Evolutionary conservation across 306 rosid species (phyloP).

Genomic region (Lablab purpureus): DNA sequence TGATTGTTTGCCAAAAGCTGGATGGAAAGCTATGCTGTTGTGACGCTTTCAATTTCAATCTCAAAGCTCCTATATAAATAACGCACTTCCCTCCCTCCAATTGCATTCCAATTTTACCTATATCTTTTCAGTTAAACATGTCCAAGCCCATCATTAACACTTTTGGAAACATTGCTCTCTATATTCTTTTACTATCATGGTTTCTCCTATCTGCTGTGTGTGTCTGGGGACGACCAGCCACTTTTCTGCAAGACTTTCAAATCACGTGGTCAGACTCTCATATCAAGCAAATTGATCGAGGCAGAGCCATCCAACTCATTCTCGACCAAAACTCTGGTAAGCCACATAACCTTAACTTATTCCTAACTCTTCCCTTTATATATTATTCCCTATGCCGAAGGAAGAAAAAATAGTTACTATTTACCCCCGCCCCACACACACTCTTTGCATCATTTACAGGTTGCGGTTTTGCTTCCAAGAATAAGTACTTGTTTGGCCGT

Average conservation of each 20-base stretch:
- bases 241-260: constrained; percentile 25
- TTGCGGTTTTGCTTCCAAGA: constrained; percentile 86
- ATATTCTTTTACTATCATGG: constrained; percentile 2
- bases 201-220: not conserved
- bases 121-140: not conserved
- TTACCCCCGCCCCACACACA: not conserved
- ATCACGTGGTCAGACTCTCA: constrained; percentile 13
- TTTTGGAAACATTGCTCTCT: not conserved
- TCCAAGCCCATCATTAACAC: not conserved
- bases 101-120: not conserved
- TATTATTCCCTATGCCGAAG: not conserved
- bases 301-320: constrained; percentile 25
- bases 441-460: constrained; percentile 54
- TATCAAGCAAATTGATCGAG: constrained; percentile 26
- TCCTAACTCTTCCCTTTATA: not conserved
- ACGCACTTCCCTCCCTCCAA: not conserved
- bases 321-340: constrained; percentile 28
- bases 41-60: constrained; percentile 6
- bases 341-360: not conserved
- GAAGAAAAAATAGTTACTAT: not conserved
- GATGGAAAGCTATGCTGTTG: not conserved
- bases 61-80: constrained; percentile 10
- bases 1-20: constrained; percentile 7
- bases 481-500: constrained; percentile 79
- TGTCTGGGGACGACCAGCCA: constrained; percentile 23